Base-by-base conservation (phyloP, 768 basidiomycete genomes). In the Russula lepida region DNA sequence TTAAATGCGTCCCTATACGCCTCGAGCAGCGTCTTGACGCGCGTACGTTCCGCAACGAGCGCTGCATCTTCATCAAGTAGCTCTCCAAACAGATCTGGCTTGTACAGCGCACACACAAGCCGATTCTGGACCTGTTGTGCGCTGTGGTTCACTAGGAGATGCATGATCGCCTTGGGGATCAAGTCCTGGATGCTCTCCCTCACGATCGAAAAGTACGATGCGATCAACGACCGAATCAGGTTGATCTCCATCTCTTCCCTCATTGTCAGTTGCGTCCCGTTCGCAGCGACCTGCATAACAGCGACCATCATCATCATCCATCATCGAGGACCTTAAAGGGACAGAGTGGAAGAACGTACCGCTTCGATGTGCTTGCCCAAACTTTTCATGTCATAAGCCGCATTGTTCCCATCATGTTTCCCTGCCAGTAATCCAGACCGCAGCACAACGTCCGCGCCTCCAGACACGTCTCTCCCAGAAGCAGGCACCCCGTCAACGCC, bases 311-410 rank as follows among this genome's bases (percentile, higher is more conserved):
- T 25, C 44, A 11, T 6, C 19, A 46, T n/a, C 41, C 44, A 5
- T 23, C 23, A 25, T 12, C 44, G 12, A 46, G 23, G 11, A n/a
- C 17, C 6, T 5, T 11, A n/a, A 6, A 13, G 12, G 9, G 7
- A 11, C 11, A 5, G 8, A 27, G 21, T 33, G 8, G 62, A 4
- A 17, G 15, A 28, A 84, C 91, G 80, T 69, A 98, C 95, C 64
- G 95, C 91, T 74, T 99, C 97, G 61, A 99, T 90, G 69, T 99
- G 97, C 74, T 89, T 94, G 46, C 95, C 93, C 55, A 98, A 78
- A 70, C 93, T 97, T 80, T 93, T 98, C 97, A 99, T 99, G 72
- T 98, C 97, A 72, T 85, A 98, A 50, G 90, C 94, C 58, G 94
- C 89, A 67, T 80, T 88, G 71, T 78, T 88, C 51, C 81, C 88